Evolutionary conservation across 352 stramenopile species (phyloP).

Genomic region (Phytophthora pistaciae): DNA sequence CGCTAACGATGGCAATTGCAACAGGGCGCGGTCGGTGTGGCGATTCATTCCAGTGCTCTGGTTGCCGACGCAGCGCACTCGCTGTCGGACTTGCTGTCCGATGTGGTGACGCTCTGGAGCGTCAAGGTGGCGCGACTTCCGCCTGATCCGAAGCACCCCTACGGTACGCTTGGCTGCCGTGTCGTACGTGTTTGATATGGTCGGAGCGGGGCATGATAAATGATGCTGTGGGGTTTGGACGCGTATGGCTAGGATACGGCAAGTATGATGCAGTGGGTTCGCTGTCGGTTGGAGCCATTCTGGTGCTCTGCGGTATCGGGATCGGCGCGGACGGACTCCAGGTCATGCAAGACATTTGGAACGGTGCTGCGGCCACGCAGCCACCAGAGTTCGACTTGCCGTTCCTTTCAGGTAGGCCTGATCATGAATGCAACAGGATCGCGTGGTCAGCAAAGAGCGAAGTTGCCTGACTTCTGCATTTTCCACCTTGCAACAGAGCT

Average conservation of each 20-base stretch:
- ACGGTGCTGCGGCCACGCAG: slow-evolving; percentile 28
- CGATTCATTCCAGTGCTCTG: slow-evolving; percentile 92
- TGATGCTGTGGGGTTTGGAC: neutral
- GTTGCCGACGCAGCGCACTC: slow-evolving; percentile 97
- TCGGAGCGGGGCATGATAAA: neutral
- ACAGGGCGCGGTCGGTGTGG: slow-evolving; percentile 76
- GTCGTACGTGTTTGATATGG: neutral
- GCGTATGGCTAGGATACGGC: slow-evolving; percentile 67
- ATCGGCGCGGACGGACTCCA: slow-evolving; percentile 85
- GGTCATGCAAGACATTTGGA: slow-evolving; percentile 75
- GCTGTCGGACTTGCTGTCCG: slow-evolving; percentile 95
- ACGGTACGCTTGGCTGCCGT: slow-evolving; percentile 46
- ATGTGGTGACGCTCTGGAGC: slow-evolving; percentile 97
- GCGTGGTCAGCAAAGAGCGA: neutral
- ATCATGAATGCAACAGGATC: too few relatives aligned
- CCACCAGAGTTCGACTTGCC: slow-evolving; percentile 52
- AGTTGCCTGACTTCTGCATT: neutral
- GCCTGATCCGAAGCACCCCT: slow-evolving; percentile 94
- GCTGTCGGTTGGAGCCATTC: slow-evolving; percentile 86
- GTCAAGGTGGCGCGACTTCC: slow-evolving; percentile 93
- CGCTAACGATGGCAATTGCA: neutral
- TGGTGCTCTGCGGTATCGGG: slow-evolving; percentile 74
- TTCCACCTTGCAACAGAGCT: slow-evolving; percentile 42
- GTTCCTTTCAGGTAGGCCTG: slow-evolving; percentile 45
- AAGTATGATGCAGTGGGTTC: slow-evolving; percentile 92